Base-by-base conservation (phyloP, 805 yeast species). In the Priceomyces fermenticarens region DNA sequence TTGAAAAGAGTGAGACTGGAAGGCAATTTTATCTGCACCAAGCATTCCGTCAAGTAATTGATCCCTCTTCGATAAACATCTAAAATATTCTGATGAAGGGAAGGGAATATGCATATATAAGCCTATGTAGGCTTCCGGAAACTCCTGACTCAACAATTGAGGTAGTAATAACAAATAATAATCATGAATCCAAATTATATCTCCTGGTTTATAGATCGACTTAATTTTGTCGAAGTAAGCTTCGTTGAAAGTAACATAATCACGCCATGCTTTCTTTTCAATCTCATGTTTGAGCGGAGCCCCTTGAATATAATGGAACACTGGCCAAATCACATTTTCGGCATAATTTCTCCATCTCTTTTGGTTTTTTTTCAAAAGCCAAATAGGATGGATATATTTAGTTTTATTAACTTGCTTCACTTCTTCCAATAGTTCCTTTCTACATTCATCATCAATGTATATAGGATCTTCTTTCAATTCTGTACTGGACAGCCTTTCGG, bases 51-150 rank as follows among this genome's bases (percentile, higher is more conserved):
- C 95, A 43, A 93, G 72, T 37, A 93, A 68, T 55, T 86, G 84
- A 42, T 80, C 74, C 49, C 99, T 77, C 62, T 86, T 86, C 30
- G 96, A 82, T 28, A 95, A 64, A 51, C 96, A 86, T 46, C 97
- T 76, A 67, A 93, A 88, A 60, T 90, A 89, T 63, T 93, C 99
- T 12, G 89, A 83, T 17, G 96, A 82, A 10, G 97, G 97, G 74
- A 91, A 90, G n/a, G 97, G 96, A 2, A 88, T 77, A 60, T 90
- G 97, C 49, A 90, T 64, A 62, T 78, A 89, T 39, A 86, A 78
- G 10, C 91, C 93, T 48, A 90, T 84, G 45, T 71, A 70, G 4
- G 87, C 85, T 42, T 83, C 78, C 2, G 88, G 88, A 37, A 84
- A 71, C 53, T 77, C 80, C 85, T 83, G 81, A 49, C 96, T 75